Conservation (phyloP, 2,329 filamentous ascomycete species). For the Zymoseptoria ardabiliae region DNA sequence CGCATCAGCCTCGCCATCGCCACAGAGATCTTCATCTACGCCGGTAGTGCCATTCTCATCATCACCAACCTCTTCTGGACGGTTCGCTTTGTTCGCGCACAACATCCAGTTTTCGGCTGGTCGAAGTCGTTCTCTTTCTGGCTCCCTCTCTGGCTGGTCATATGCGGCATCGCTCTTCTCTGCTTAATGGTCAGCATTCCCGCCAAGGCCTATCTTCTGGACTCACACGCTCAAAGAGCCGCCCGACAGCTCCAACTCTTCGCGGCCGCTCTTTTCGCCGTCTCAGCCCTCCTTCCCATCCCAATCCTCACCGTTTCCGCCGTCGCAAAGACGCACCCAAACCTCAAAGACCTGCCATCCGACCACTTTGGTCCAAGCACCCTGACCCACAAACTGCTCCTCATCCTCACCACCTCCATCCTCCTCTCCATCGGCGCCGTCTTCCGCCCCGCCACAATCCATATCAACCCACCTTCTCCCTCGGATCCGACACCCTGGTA, state of each 20-base stretch:
- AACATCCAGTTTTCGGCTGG: conserved; percentile 67
- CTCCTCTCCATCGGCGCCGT: conserved; percentile 62
- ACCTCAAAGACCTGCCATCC: conserved; percentile 24
- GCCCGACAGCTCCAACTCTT: conserved; percentile 60
- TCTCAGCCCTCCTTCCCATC: conserved; percentile 61
- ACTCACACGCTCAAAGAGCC: conserved; percentile 39
- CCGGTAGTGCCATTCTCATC: conserved; percentile 68
- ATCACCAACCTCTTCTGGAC: conserved; percentile 71
- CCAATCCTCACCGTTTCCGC: conserved; percentile 46
- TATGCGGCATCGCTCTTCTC: conserved; percentile 50
- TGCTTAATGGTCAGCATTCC: conserved; percentile 60
- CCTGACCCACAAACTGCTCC: conserved; percentile 57
- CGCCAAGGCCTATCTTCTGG: conserved; percentile 60
- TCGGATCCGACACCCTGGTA: conserved; percentile 58
- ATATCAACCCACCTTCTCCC: conserved; percentile 34
- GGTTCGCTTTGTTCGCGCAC: conserved; percentile 66
- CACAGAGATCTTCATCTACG: conserved; percentile 62
- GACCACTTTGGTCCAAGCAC: conserved; percentile 61
- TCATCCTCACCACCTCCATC: conserved; percentile 52
- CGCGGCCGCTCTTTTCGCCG: conserved; percentile 53
- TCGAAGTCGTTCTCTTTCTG: conserved; percentile 42
- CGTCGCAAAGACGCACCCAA: conserved; percentile 33
- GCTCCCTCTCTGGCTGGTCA: conserved; percentile 49
- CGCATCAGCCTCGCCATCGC: conserved; percentile 45
- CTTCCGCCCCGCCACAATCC: conserved; percentile 58